A percentile compares a stretch with the other conserved stretches of the same genome.
These are phyloP conservation scores for Fraxinus sp. DNA, from an alignment of 305 asterid species.

Conservation along the genomic window DNA sequence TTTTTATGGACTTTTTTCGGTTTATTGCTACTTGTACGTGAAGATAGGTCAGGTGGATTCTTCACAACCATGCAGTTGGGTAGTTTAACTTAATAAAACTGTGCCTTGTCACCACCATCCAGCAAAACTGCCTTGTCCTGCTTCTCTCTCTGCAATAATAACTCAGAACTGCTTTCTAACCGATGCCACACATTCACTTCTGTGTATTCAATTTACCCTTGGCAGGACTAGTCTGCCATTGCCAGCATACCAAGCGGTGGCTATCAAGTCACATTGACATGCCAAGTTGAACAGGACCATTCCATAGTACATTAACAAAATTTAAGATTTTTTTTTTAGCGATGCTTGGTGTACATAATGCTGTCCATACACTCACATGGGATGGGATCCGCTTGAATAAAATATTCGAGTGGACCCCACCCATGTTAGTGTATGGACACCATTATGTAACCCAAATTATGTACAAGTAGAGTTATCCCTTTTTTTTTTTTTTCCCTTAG, in stretches of 20 bases:
- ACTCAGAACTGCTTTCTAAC: background rate
- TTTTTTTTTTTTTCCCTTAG: no score
- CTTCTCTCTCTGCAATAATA: background rate
- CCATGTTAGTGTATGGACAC: no score
- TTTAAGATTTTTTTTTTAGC: no score
- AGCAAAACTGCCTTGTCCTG: background rate
- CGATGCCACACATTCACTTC: background rate
- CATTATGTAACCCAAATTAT: no score
- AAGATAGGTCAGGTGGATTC: background rate
- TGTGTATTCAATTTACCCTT: background rate
- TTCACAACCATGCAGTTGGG: background rate
- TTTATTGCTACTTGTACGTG: background rate
- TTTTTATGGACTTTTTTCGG: background rate
- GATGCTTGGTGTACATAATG: no score
- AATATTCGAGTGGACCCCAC: no score
- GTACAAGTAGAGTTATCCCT: no score
- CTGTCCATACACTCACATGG: no score
- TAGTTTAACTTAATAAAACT: background rate
- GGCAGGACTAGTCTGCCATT: background rate
- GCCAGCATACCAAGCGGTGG: background rate
- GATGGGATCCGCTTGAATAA: no score
- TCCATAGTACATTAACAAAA: background rate
- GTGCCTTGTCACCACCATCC: background rate
- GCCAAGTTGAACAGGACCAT: background rate
- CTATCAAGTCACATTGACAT: background rate